Evolutionary conservation across 805 yeast species (phyloP), one percentile per base, ranked within the genome.

Genomic region (Wickerhamiella nectarea): DNA sequence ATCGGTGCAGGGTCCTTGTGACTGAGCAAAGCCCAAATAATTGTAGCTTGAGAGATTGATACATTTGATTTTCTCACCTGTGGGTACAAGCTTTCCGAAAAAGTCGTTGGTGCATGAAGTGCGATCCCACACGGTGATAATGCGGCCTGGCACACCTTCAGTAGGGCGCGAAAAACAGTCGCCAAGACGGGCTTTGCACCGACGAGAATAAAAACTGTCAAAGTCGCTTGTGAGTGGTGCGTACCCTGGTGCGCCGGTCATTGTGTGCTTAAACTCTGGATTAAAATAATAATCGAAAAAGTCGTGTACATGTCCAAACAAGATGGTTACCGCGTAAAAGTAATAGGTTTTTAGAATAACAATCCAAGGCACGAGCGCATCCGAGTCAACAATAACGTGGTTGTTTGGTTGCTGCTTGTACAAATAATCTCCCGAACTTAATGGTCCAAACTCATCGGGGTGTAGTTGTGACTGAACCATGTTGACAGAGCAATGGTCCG

Each of bases 101-200:
- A 74, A 72, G 36, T 70, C 69, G 41, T 24, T 22, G 24, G 42
- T 31, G 26, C 22, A 17, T 12, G 86, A 71, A 26, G 68, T 64
- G 53, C 98, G 75, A 55, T 85, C 87, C 54, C 80, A 78, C 54
- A 94, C 79, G 46, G 77, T 74, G 54, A 89, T 77, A 56, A 69
- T 79, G 60, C 99, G 76, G 24, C 99, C 99, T 1, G 99, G 97
- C 17, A 89, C 97, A 41, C 96, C 97, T 47, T 82, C 80, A n/a
- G 93, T 84, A 34, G 95, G 95, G 59, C 95, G 76, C 1, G 94
- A 83, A 61, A 91, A 91, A 62, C 95, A 85, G 64, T 89, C 97
- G 59, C 83, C 95, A 47, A 91, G 74, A 62, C 95, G 80, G 52
- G 72, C 74, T 61, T 91, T 87, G 70, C 91, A 72, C 56, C 97